phyloP scores from a whole-genome alignment of 148 eudicot species.

The Camellia sinensis region DNA sequence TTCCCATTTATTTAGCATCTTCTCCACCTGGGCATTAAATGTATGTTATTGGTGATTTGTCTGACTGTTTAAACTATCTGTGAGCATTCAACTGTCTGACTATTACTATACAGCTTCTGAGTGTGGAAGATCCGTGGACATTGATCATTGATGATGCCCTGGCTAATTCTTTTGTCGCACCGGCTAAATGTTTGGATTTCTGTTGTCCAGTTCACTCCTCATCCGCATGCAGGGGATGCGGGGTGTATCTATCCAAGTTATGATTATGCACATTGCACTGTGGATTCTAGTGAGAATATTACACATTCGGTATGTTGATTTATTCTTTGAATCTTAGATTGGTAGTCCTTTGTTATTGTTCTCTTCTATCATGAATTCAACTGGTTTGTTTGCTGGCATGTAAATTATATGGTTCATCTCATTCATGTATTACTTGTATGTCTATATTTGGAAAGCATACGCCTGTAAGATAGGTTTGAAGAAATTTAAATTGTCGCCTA shows the following conservation, averaged over 20 bases:
- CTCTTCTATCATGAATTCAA: constrained; percentile 8
- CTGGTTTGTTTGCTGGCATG: not conserved
- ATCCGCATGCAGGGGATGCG: constrained; percentile 96
- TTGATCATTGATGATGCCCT: no score
- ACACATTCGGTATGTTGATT: constrained; percentile 75
- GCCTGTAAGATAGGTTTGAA: not conserved
- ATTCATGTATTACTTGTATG: not conserved
- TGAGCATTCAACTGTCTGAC: no score
- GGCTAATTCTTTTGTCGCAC: no score
- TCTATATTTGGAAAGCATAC: not conserved
- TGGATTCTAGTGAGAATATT: constrained; percentile 90
- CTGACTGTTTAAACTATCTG: no score
- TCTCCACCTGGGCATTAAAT: no score
- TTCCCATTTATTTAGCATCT: no score
- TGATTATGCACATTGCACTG: constrained; percentile 87
- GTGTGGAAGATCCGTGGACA: no score
- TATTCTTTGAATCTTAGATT: not conserved
- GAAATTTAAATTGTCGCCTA: not conserved
- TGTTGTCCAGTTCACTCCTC: constrained; percentile 76
- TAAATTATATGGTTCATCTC: not conserved
- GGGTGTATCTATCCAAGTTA: constrained; percentile 99
- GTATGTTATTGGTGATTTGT: no score
- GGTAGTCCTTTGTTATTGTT: not conserved
- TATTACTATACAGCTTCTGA: no score
- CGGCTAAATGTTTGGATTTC: constrained; percentile 8